phyloP scores from a whole-genome alignment of 805 yeast genomes.

The Geotrichum ghanense region DNA sequence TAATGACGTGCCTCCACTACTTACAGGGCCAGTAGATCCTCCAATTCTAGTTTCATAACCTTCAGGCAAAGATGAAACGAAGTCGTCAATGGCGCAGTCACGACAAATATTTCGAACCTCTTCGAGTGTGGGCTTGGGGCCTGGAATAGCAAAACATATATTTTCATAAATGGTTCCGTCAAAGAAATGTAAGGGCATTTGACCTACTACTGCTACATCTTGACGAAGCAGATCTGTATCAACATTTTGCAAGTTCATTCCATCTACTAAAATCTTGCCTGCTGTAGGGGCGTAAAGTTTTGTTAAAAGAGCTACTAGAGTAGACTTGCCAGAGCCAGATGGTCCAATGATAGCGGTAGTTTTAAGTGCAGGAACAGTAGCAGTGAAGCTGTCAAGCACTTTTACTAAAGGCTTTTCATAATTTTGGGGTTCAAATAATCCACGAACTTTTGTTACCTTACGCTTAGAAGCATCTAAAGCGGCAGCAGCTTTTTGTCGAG shows the following conservation, averaged over 20 bases:
- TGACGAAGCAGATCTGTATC: slow-evolving; percentile 39
- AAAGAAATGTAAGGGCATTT: slow-evolving; percentile 51
- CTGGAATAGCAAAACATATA: slow-evolving; percentile 44
- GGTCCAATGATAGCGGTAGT: slow-evolving; percentile 65
- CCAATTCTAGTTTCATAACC: slow-evolving; percentile 53
- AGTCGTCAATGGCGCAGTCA: slow-evolving; percentile 39
- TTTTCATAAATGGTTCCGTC: slow-evolving; percentile 68
- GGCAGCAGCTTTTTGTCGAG: background rate
- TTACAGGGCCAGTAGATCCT: slow-evolving; percentile 26
- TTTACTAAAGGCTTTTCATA: slow-evolving; percentile 7
- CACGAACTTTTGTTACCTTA: background rate
- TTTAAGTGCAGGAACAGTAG: slow-evolving; percentile 35
- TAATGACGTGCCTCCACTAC: slow-evolving; percentile 20
- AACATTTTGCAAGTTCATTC: slow-evolving; percentile 35
- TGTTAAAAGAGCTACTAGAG: slow-evolving; percentile 47
- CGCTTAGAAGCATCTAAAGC: background rate
- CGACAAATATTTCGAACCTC: slow-evolving; percentile 30
- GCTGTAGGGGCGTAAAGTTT: slow-evolving; percentile 36
- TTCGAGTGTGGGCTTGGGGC: background rate
- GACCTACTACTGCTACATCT: slow-evolving; percentile 61
- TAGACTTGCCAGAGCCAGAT: slow-evolving; percentile 90
- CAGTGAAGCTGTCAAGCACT: slow-evolving; percentile 33
- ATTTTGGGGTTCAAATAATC: background rate
- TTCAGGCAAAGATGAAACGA: slow-evolving; percentile 42
- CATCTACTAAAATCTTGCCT: slow-evolving; percentile 35